Percentiles rank a stretch among this genome's conserved stretches.
Conservation (phyloP, 1,284 basidiomycete genomes). For the Boletus mariae region DNA sequence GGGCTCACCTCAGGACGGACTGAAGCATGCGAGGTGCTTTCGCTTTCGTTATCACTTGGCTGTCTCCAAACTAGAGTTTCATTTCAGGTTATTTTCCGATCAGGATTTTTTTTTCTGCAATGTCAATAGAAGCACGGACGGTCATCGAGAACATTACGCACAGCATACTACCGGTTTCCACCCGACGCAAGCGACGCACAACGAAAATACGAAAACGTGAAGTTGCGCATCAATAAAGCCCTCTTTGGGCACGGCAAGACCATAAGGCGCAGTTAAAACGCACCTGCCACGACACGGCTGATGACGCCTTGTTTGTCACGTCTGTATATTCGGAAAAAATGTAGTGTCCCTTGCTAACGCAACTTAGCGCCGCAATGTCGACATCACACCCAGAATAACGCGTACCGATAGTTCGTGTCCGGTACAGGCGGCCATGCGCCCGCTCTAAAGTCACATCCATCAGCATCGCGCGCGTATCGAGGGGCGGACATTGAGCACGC, state of each 20-base stretch:
- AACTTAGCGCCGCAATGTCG: constrained; percentile 4
- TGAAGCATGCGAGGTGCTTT: constrained; percentile 72
- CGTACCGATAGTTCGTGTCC: constrained; percentile 74
- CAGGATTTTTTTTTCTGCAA: neutral
- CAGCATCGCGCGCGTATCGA: constrained; percentile 1
- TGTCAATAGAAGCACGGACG: constrained; percentile 7
- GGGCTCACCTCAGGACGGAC: constrained; percentile 63
- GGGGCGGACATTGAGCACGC: constrained; percentile 32
- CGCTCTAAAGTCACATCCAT: constrained; percentile 39
- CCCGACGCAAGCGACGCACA: constrained; percentile 1
- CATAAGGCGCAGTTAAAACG: constrained; percentile 23
- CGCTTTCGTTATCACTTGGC: constrained; percentile 64
- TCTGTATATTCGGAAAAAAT: constrained; percentile 77
- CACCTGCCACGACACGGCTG: constrained; percentile 70
- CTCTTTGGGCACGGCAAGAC: neutral
- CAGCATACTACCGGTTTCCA: constrained; percentile 51
- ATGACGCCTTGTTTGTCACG: constrained; percentile 58
- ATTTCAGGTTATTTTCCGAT: constrained; percentile 12
- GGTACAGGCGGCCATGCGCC: constrained; percentile 80
- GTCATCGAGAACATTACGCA: constrained; percentile 35
- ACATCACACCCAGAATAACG: neutral
- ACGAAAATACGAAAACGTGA: neutral
- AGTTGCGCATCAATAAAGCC: constrained; percentile 10
- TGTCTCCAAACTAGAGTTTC: constrained; percentile 66
- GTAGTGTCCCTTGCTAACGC: constrained; percentile 70